Evolutionary conservation across 208 protist species (phyloP).

Genomic region (Crithidia bombi): DNA sequence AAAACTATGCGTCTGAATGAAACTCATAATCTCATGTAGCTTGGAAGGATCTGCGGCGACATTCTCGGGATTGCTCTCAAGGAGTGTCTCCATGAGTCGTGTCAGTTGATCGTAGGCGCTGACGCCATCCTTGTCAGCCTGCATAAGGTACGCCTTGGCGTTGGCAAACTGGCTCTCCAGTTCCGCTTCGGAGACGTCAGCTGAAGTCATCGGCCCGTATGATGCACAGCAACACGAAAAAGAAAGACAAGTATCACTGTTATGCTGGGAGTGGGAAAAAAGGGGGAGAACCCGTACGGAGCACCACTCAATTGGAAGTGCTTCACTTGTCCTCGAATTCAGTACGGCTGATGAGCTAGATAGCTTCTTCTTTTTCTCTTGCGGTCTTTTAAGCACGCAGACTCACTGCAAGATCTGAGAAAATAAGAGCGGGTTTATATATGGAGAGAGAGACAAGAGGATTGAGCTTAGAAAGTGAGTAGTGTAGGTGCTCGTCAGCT

Average conservation of each 20-base stretch:
- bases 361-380: not conserved
- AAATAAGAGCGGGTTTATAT: not conserved
- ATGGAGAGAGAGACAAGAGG: not conserved
- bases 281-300: not conserved
- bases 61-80: constrained; percentile 81
- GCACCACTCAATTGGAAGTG: constrained; percentile 1
- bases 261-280: not conserved
- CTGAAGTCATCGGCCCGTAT: constrained; percentile 27
- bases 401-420: not conserved
- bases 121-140: constrained; percentile 84
- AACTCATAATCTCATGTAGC: constrained; percentile 77
- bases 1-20: constrained; percentile 87
- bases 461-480: not conserved
- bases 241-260: too few relatives aligned
- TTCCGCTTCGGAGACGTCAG: constrained; percentile 28
- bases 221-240: not conserved
- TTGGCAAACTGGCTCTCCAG: constrained; percentile 76
- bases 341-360: too few relatives aligned
- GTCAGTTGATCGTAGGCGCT: constrained; percentile 93
- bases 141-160: constrained; percentile 91
- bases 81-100: constrained; percentile 79
- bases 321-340: not conserved
- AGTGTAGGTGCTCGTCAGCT: not conserved
- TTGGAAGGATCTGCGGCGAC: constrained; percentile 69
- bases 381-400: not conserved